These are phyloP conservation scores for Aspergillus candidus DNA, from an alignment of 2,329 filamentous ascomycete species.

Conservation along the genomic window DNA sequence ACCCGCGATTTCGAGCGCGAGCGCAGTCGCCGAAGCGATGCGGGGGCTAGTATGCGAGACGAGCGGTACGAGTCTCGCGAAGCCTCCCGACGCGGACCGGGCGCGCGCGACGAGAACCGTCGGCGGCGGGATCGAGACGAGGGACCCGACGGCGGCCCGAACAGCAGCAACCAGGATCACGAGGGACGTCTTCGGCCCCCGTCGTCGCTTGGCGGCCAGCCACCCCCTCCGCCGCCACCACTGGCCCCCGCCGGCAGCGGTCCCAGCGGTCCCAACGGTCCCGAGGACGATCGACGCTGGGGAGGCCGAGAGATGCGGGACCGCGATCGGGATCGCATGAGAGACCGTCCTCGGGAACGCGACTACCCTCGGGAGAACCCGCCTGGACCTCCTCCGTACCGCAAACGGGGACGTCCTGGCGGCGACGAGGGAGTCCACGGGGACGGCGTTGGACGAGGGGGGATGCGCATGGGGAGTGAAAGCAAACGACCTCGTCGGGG, in stretches of 20 bases:
- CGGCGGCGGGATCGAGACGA: constrained; percentile 34
- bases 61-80: constrained; percentile 27
- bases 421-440: constrained; percentile 26
- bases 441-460: constrained; percentile 26
- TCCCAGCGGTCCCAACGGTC: constrained; percentile 15
- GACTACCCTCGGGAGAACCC: constrained; percentile 26
- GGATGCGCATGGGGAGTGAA: constrained; percentile 35
- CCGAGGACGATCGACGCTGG: constrained; percentile 32
- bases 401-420: constrained; percentile 35
- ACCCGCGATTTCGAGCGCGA: constrained; percentile 28
- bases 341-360: constrained; percentile 30
- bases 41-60: constrained; percentile 16
- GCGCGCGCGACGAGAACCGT: constrained; percentile 30
- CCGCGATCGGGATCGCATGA: constrained; percentile 29
- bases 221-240: constrained; percentile 26
- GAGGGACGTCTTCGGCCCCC: constrained; percentile 32
- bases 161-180: constrained; percentile 18
- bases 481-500: constrained; percentile 39
- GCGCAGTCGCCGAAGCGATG: constrained; percentile 30
- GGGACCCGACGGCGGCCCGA: constrained; percentile 16
- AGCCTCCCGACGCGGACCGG: constrained; percentile 24
- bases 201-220: constrained; percentile 26
- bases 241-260: constrained; percentile 15
- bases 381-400: constrained; percentile 22
- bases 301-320: constrained; percentile 31